Base-by-base conservation (phyloP, 495 filamentous ascomycete species). In the Trichoderma orchidacearum region DNA sequence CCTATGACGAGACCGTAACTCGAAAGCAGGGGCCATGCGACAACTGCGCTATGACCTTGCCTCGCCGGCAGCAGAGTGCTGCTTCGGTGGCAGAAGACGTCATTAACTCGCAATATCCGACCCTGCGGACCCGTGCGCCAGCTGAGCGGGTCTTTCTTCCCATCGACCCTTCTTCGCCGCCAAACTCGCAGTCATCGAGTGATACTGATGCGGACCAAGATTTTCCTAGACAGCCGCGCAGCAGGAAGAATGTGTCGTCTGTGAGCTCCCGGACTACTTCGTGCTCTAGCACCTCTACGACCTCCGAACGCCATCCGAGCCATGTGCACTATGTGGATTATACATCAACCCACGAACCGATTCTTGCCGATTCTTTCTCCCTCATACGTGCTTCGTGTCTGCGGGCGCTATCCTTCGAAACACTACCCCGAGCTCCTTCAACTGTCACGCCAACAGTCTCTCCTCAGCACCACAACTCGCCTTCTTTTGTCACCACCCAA, bases 241-340 rank as follows among this genome's bases (percentile, higher is more conserved):
- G 66, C 32, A 61, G 62, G 5, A 65, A 57, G n/a, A 70, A 65
- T 2, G 57, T 63, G 8, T 59, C 58, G 17, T 66, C 66, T 0
- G 35, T 62, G 12, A 64, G 72, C 0, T 75, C 73, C 0, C 70
- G 68, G n/a, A 34, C 31, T 8, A 55, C 30, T 15, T 55, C 53
- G 53, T 36, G 53, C 18, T 55, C 53, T 23, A 55, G 53, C 53
- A 55, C 53, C 2, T 75, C 73, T 25, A 79, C 67, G 52, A 64
- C 64, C 30, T 74, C 72, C 35, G 75, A 74, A 21, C 63, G 62
- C 56, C 69, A 64, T 23, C 59, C 63, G 13, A 79, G 79, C 17
- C 91, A 96, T 63, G 83, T 81, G 1, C 91, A 96, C 63, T 86
- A 84, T 36, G 70, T 94, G 34, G 89, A 89, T 66, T 96, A 93